Conservation (phyloP, 768 basidiomycete genomes). For the Floccularia luteovirens region DNA sequence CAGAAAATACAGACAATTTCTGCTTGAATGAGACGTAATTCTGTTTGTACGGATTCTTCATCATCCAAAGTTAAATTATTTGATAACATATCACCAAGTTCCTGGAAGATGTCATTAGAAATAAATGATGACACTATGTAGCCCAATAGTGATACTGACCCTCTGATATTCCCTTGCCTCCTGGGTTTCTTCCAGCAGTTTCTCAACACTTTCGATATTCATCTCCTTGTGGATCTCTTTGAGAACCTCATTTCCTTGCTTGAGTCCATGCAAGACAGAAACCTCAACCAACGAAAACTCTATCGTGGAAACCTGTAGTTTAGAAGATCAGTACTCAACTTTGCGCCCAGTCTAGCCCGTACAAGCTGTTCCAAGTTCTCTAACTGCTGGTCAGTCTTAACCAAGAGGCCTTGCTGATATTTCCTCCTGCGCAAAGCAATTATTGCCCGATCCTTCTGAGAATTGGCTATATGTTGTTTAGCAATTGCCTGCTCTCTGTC, state of each 20-base stretch:
- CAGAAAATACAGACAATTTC: conserved; percentile 41
- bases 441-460: conserved; percentile 82
- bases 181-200: conserved; percentile 83
- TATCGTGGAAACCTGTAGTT: conserved; percentile 80
- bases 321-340: background rate
- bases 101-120: conserved; percentile 40
- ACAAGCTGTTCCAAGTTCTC: conserved; percentile 87
- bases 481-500: conserved; percentile 89
- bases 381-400: conserved; percentile 86
- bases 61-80: conserved; percentile 82
- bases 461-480: conserved; percentile 68
- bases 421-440: conserved; percentile 86
- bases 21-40: conserved; percentile 63
- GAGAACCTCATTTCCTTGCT: conserved; percentile 90
- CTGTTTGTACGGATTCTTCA: conserved; percentile 87
- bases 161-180: conserved; percentile 91
- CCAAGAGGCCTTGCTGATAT: conserved; percentile 84
- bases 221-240: conserved; percentile 94
- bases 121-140: background rate
- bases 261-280: conserved; percentile 85
- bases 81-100: conserved; percentile 83
- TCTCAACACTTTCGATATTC: conserved; percentile 90
- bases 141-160: conserved; percentile 32
- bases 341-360: conserved; percentile 10
- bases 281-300: conserved; percentile 95